Percentiles rank a stretch among this genome's conserved stretches.
phyloP scores from a whole-genome alignment of 257 asterid species.

The Paulownia fortunei region DNA sequence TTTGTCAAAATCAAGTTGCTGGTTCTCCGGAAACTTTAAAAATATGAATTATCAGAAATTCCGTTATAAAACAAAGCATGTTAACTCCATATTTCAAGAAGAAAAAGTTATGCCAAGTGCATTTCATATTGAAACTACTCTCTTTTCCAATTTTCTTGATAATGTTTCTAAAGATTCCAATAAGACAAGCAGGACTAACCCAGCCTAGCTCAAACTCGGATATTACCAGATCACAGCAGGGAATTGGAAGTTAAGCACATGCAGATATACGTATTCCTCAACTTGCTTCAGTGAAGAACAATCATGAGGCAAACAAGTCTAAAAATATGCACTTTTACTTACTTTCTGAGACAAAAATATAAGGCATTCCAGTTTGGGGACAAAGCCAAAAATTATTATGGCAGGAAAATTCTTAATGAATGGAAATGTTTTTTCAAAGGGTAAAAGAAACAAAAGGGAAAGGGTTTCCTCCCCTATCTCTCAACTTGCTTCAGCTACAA shows the following conservation, averaged over 20 bases:
- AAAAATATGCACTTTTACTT: neutral
- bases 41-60: neutral
- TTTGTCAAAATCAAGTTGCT: neutral
- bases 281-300: neutral
- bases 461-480: neutral
- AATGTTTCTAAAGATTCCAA: neutral
- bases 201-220: neutral
- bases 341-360: neutral
- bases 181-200: neutral
- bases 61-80: neutral
- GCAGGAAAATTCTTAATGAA: neutral
- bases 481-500: neutral
- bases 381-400: neutral
- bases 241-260: neutral
- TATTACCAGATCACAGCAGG: neutral
- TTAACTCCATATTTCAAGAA: conserved; percentile 9
- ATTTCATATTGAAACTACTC: neutral
- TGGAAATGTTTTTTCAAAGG: neutral
- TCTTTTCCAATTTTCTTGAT: neutral
- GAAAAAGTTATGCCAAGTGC: conserved; percentile 3
- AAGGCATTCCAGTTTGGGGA: conserved; percentile 12
- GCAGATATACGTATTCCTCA: neutral
- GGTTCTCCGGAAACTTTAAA: neutral
- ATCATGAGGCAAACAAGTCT: neutral
- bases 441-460: neutral